Percentiles rank a stretch among this genome's conserved stretches.
phyloP scores from a whole-genome alignment of 352 stramenopile genomes.

The Plasmopara muralis region DNA sequence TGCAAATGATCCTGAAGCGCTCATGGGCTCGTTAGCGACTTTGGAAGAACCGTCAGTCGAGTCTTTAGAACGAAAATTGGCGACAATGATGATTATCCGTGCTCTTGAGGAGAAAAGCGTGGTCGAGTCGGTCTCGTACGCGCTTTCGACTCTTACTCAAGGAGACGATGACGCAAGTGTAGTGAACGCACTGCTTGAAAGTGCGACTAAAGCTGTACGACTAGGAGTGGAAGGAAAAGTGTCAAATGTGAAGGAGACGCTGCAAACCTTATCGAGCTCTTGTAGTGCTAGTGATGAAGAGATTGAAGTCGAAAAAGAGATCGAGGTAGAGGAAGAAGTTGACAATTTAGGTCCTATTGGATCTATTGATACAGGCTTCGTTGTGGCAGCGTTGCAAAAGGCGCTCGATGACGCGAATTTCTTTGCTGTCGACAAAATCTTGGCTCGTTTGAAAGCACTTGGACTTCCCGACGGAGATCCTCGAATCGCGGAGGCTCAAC shows the following conservation, averaged over 20 bases:
- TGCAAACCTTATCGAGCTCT: conserved; percentile 17
- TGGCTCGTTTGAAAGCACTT: conserved; percentile 36
- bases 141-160: conserved; percentile 23
- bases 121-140: conserved; percentile 41
- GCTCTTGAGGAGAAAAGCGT: conserved; percentile 68
- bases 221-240: conserved; percentile 55
- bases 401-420: conserved; percentile 64
- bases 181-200: conserved; percentile 26
- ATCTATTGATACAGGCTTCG: conserved; percentile 27
- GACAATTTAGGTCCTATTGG: neutral
- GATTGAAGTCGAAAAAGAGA: conserved; percentile 9
- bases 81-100: conserved; percentile 78
- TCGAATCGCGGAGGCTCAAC: conserved; percentile 28
- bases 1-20: conserved; percentile 50
- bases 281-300: conserved; percentile 13
- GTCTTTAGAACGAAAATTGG: conserved; percentile 66
- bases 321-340: conserved; percentile 6
- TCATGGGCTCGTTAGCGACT: conserved; percentile 64
- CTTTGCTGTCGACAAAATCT: conserved; percentile 48
- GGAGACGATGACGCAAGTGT: conserved; percentile 19
- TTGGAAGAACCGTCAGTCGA: conserved; percentile 58
- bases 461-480: conserved; percentile 27
- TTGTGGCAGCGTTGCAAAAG: conserved; percentile 51
- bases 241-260: conserved; percentile 29
- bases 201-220: conserved; percentile 45